Evolutionary conservation across 2,329 filamentous ascomycete genomes (phyloP).

Genomic region (Orbilia brochopaga): DNA sequence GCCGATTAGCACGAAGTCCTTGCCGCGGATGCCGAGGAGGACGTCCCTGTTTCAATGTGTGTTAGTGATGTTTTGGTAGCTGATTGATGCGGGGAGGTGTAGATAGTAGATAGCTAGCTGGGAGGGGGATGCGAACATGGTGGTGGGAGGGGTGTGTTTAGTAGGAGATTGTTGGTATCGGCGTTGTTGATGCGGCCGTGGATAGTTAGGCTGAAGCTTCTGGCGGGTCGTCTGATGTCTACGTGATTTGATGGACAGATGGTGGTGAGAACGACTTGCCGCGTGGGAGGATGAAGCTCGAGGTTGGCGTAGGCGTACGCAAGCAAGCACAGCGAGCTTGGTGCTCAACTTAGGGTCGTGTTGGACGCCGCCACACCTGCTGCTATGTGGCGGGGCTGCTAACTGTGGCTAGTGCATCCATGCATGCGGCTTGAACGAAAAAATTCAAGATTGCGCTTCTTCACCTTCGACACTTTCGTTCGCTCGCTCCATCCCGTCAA

Average conservation of each 20-base stretch:
- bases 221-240: constrained; percentile 1
- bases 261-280: constrained; percentile 20
- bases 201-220: constrained; percentile 7
- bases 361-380: constrained; percentile 27
- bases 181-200: too few species aligned
- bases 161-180: too few species aligned
- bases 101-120: not conserved
- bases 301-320: constrained; percentile 27
- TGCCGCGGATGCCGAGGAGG: constrained; percentile 95
- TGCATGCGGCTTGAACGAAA: constrained; percentile 47
- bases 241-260: constrained; percentile 9
- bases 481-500: not conserved
- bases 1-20: constrained; percentile 98
- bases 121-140: not conserved
- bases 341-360: constrained; percentile 10
- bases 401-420: constrained; percentile 8
- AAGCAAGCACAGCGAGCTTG: constrained; percentile 9
- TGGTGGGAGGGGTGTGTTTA: not conserved
- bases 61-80: not conserved
- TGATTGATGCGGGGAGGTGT: not conserved
- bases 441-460: constrained; percentile 34
- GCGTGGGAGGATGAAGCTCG: constrained; percentile 36
- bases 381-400: constrained; percentile 7
- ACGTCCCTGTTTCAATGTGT: constrained; percentile 75
- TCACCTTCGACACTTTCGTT: constrained; percentile 15